phyloP scores from a whole-genome alignment of 1,284 basidiomycete genomes.

The Fomitiporia mediterranea region DNA sequence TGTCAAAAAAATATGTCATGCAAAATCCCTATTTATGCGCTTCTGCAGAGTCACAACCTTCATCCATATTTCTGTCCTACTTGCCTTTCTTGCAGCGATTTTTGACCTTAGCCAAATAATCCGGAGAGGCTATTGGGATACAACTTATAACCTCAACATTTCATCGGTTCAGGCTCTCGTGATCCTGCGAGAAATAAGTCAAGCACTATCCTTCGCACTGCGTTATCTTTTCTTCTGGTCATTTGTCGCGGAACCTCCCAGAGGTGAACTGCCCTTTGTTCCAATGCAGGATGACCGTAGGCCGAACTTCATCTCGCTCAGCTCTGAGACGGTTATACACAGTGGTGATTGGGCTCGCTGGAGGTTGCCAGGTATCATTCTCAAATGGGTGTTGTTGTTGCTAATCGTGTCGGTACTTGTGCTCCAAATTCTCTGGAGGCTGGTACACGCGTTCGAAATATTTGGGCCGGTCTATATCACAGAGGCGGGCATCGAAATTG shows the following conservation, averaged over 20 bases:
- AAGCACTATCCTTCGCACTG: slow-evolving; percentile 52
- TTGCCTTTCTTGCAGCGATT: slow-evolving; percentile 59
- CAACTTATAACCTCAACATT: slow-evolving; percentile 26
- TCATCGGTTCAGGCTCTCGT: slow-evolving; percentile 38
- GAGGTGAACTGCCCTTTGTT: slow-evolving; percentile 33
- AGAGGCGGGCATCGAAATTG: slow-evolving; percentile 53
- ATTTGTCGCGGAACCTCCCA: slow-evolving; percentile 53
- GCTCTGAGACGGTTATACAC: slow-evolving; percentile 32
- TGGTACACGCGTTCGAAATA: slow-evolving; percentile 37
- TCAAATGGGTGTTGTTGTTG: slow-evolving; percentile 48
- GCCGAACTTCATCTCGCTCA: slow-evolving; percentile 24
- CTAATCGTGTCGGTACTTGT: slow-evolving; percentile 42
- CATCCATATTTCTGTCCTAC: slow-evolving; percentile 51
- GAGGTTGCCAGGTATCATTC: slow-evolving; percentile 48
- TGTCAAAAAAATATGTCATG: slow-evolving; percentile 4
- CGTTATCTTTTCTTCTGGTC: slow-evolving; percentile 67
- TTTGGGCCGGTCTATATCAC: slow-evolving; percentile 52
- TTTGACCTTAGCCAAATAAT: slow-evolving; percentile 61
- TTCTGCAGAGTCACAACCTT: slow-evolving; percentile 42
- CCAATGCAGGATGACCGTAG: slow-evolving; percentile 21
- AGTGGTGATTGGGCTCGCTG: slow-evolving; percentile 61
- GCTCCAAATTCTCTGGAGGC: slow-evolving; percentile 63
- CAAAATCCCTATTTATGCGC: slow-evolving; percentile 3
- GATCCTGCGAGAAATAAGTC: slow-evolving; percentile 53
- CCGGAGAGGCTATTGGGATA: slow-evolving; percentile 32